Base-by-base conservation (phyloP, 2,329 filamentous ascomycete genomes). In the Talaromyces sp. region DNA sequence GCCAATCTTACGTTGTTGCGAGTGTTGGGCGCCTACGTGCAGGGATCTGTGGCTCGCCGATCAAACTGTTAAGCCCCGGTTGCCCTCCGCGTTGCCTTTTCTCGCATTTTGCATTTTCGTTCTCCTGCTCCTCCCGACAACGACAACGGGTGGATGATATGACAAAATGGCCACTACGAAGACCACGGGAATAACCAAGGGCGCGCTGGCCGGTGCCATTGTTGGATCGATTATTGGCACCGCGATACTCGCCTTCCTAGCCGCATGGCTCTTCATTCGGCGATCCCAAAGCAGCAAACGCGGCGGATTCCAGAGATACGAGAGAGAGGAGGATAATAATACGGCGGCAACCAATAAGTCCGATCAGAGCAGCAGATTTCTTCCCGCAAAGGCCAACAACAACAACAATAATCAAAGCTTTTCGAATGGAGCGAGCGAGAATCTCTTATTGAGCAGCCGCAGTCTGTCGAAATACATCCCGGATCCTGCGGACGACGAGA, bases 401-500 rank as follows among this genome's bases (percentile, higher is more conserved):
- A 9, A 23, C 18, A 51, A 33, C n/a, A 56, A 33, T 12, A 9
- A 33, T 31, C 50, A 52, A 28, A 18, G 9, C 18, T 9, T 7
- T 40, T 7, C 53, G 40, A 6, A 14, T 50, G 36, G 16, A n/a
- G 47, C n/a, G 3, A 34, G 36, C 18, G 56, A 59, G 30, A 50
- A 30, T 27, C 10, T 33, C 14, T 50, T 59, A 8, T 16, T 50
- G 30, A 23, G 16, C 18, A 51, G 16, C 34, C 58, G 50, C 40
- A 61, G 63, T 8, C 40, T 40, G 40, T 12, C 28, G 6, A 27
- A 31, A 6, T 66, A 69, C 47, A 65, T 71, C 9, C 71, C 73
- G 4, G 66, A 70, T 16, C 67, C 71, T 7, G 69, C 70, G 1
- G 74, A 75, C 42, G 73, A 76, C 55, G 63, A 66, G 5, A 67